Evolutionary conservation across 2,329 filamentous ascomycete species (phyloP).

Genomic region (Aspergillus fumigatiaffinis): DNA sequence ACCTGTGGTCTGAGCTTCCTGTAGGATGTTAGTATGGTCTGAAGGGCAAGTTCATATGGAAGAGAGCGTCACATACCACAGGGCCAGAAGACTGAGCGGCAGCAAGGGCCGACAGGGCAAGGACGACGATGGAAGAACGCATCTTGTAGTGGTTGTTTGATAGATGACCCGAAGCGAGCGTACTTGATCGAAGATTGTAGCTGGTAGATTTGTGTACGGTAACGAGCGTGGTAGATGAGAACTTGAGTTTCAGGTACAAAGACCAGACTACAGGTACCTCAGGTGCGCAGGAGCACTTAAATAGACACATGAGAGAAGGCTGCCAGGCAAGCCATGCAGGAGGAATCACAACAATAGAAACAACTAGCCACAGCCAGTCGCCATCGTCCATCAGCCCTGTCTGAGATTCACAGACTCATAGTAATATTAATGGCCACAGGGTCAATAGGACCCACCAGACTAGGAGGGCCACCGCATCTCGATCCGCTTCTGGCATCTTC

Average conservation of each 20-base stretch:
- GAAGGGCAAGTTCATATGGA: neutral
- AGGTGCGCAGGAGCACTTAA: neutral
- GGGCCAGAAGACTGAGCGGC: slow-evolving; percentile 32
- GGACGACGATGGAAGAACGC: slow-evolving; percentile 44
- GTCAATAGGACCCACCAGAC: neutral
- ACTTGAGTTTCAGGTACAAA: neutral
- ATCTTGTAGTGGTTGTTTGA: slow-evolving; percentile 31
- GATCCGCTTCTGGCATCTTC: neutral
- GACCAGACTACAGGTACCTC: neutral
- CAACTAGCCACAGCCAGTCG: neutral
- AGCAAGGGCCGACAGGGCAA: slow-evolving; percentile 43
- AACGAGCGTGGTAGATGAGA: neutral
- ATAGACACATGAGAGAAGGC: neutral
- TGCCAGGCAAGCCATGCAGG: neutral
- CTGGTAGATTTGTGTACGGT: neutral
- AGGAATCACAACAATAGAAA: neutral
- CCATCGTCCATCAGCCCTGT: neutral
- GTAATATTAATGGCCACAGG: neutral
- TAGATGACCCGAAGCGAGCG: slow-evolving; percentile 5
- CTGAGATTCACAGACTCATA: neutral
- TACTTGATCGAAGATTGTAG: slow-evolving; percentile 5
- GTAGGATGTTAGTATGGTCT: neutral
- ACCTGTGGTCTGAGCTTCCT: neutral
- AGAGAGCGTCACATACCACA: slow-evolving; percentile 15
- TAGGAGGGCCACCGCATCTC: neutral